Evolutionary conservation across 495 filamentous ascomycete genomes (phyloP), one percentile per base, ranked within the genome.

Genomic region (Hypoxylon crocopeplum): DNA sequence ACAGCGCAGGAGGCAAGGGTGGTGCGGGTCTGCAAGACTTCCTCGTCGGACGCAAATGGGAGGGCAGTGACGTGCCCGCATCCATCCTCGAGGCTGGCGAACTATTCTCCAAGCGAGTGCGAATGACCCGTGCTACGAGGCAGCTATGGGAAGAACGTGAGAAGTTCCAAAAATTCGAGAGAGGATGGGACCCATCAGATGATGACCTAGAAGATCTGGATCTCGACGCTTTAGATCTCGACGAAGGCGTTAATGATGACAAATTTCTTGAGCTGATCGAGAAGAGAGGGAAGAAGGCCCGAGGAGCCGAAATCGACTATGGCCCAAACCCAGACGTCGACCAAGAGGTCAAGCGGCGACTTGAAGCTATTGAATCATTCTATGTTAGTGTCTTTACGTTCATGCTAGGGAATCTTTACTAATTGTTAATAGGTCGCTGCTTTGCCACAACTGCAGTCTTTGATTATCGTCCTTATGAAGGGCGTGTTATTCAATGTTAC

Each of bases 91-190:
- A 98, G 70, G 94, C 95, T n/a, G 94, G 94, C 5, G 88, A 90
- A 58, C 77, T 98, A 2, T 98, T 98, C 68, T 89, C 92, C 2
- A 88, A 82, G 34, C 82, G 95, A 45, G 92, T 96, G 64, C 82
- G 93, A 56, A 96, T 93, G 82, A 93, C 91, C 0, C 77, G 95
- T 47, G 90, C 91, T 1, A 94, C 94, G 79, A 84, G 87, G 42
- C 95, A 98, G 72, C 77, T 98, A 27, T 98, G 94, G 94, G 86
- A 95, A 62, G 93, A 96, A 71, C 82, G 93, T 32, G 92, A 97
- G 67, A 83, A 80, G 34, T 98, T 93, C 57, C 88, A 96, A 75
- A 92, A 88, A 67, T 93, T 89, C 56, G 93, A 97, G 57, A 81
- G 94, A 32, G 93, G 93, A 2, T 97, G 91, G 91, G 84, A 88